Evolutionary conservation across 345 rosid genomes (phyloP).

Genomic region (Ceriops zippeliana): DNA sequence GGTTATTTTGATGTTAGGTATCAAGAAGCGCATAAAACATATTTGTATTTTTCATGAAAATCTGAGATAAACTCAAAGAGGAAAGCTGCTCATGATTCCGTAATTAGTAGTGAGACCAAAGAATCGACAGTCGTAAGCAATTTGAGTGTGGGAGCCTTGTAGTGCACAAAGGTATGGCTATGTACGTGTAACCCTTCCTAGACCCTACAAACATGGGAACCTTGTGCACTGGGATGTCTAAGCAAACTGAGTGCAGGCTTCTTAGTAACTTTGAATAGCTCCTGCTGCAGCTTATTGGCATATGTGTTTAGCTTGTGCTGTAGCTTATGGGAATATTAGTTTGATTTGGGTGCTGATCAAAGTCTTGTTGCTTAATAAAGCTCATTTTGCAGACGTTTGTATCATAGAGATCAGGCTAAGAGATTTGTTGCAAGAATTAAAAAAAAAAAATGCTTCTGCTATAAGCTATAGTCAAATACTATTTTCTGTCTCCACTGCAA

Average conservation of each 20-base stretch:
- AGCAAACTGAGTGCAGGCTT: no score
- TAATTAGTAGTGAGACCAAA: background rate
- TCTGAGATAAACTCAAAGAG: background rate
- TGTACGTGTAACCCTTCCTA: no score
- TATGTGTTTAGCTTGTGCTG: background rate
- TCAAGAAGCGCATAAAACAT: background rate
- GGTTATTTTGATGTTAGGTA: background rate
- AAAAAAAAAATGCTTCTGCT: background rate
- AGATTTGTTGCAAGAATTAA: background rate
- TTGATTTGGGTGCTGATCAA: background rate
- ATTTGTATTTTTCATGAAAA: background rate
- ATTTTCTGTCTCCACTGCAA: constrained; percentile 2
- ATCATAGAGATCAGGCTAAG: background rate
- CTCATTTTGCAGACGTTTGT: background rate
- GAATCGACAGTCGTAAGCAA: background rate
- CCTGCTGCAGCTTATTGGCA: background rate
- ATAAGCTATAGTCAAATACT: constrained; percentile 2
- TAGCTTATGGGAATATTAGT: background rate
- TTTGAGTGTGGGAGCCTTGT: no score
- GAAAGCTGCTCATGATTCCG: background rate
- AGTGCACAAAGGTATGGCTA: no score
- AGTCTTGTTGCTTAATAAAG: constrained; percentile 1
- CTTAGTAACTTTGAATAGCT: background rate
- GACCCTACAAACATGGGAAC: no score
- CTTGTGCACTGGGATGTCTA: no score